These are phyloP conservation scores for Erythrophleum ivorense DNA, from an alignment of 331 rosid species.

Conservation along the genomic window DNA sequence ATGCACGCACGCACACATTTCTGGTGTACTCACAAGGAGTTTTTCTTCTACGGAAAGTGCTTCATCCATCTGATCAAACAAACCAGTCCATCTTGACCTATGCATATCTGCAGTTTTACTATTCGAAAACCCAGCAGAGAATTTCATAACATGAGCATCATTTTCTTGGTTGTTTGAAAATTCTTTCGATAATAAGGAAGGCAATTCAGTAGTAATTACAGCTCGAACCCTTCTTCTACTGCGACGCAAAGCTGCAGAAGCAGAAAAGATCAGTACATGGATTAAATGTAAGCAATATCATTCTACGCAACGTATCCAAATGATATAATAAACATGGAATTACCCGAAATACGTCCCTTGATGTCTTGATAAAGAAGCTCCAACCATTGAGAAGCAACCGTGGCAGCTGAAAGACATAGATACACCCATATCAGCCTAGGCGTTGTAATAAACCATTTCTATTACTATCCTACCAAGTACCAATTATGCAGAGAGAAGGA, in stretches of 20 bases:
- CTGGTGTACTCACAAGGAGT: slow-evolving; percentile 71
- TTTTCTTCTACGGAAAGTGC: slow-evolving; percentile 91
- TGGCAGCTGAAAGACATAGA: slow-evolving; percentile 76
- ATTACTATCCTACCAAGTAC: not conserved
- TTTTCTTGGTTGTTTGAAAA: slow-evolving; percentile 59
- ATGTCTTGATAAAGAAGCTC: slow-evolving; percentile 85
- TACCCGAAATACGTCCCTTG: slow-evolving; percentile 91
- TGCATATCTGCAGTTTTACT: slow-evolving; percentile 70
- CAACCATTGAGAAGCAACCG: slow-evolving; percentile 96
- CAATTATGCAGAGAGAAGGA: not conserved
- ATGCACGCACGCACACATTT: slow-evolving; percentile 15
- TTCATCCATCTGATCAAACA: slow-evolving; percentile 89
- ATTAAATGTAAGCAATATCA: slow-evolving; percentile 21
- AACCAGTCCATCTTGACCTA: slow-evolving; percentile 73
- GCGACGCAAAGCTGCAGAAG: slow-evolving; percentile 74
- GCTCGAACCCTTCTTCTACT: slow-evolving; percentile 85
- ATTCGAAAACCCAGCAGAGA: slow-evolving; percentile 44
- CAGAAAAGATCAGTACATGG: slow-evolving; percentile 35
- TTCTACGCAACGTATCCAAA: slow-evolving; percentile 19
- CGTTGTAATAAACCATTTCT: not conserved
- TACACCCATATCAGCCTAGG: slow-evolving; percentile 13
- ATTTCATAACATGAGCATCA: slow-evolving; percentile 42
- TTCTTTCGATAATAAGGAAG: slow-evolving; percentile 76
- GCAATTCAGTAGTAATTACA: slow-evolving; percentile 82
- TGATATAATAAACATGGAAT: slow-evolving; percentile 24